phyloP scores from a whole-genome alignment of 75 land plant species.

The Pinus tabuliformis region DNA sequence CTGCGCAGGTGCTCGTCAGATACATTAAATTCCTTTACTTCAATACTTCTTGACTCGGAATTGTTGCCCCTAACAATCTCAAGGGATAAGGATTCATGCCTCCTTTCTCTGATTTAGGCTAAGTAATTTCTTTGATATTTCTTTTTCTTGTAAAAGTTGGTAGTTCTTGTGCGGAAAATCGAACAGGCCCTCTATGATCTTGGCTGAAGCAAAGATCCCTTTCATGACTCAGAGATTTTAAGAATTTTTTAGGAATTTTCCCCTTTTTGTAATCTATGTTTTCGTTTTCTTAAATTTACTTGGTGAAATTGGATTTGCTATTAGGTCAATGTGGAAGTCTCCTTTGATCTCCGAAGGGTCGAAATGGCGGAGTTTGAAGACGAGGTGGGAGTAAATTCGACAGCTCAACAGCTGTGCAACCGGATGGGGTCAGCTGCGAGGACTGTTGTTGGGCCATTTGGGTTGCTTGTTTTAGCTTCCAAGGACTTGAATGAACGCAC shows the following conservation, averaged over 20 bases:
- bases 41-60: too few species aligned
- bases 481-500: constrained; percentile 50
- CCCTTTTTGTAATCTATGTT: too few species aligned
- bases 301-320: background rate
- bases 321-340: constrained; percentile 63
- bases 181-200: too few species aligned
- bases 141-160: too few species aligned
- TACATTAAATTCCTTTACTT: background rate
- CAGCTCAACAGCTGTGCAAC: constrained; percentile 39
- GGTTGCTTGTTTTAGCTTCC: constrained; percentile 55
- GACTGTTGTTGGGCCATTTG: constrained; percentile 62
- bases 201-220: too few species aligned
- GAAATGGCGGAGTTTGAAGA: constrained; percentile 25
- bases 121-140: too few species aligned
- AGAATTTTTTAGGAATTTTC: too few species aligned
- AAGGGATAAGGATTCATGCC: too few species aligned
- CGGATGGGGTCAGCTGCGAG: constrained; percentile 20
- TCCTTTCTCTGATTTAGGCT: too few species aligned
- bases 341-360: constrained; percentile 36
- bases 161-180: too few species aligned
- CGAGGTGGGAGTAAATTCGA: constrained; percentile 4
- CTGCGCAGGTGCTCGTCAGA: constrained; percentile 16
- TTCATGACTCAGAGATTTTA: too few species aligned
- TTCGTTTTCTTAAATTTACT: background rate
- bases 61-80: too few species aligned